phyloP scores from a whole-genome alignment of 1,284 basidiomycete genomes.

The Puccinia horiana region DNA sequence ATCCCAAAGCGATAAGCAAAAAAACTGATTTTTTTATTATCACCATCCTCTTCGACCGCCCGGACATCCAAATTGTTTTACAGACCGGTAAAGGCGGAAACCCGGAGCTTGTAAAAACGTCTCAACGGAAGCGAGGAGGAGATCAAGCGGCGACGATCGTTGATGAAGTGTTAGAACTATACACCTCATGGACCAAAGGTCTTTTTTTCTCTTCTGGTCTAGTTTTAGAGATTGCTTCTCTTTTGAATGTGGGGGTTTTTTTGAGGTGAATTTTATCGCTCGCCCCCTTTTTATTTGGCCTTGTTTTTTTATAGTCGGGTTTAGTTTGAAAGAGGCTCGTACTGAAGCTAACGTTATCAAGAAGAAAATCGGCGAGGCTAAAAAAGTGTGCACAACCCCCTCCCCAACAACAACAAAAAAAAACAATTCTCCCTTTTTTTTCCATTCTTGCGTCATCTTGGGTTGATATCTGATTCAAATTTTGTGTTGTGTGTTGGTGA shows the following conservation, averaged over 20 bases:
- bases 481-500: background rate
- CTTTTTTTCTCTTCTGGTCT: background rate
- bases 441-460: no score
- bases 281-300: background rate
- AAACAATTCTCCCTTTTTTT: background rate
- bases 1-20: no score
- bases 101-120: conserved; percentile 86
- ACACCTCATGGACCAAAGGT: conserved; percentile 77
- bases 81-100: conserved; percentile 71
- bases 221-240: no score
- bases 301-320: conserved; percentile 16
- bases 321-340: conserved; percentile 24
- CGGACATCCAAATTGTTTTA: background rate
- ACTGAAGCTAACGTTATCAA: conserved; percentile 44
- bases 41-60: background rate
- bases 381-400: conserved; percentile 35
- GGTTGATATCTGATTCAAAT: background rate
- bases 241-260: background rate
- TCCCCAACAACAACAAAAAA: background rate
- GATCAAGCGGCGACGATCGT: conserved; percentile 72
- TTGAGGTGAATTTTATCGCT: background rate
- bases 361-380: conserved; percentile 49
- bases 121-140: conserved; percentile 85
- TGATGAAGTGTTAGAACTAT: conserved; percentile 89
- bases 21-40: no score